Percentiles rank a stretch among this genome's conserved stretches.
phyloP scores from a whole-genome alignment of 1,284 basidiomycete genomes.

The Rhodotorula sp. region DNA sequence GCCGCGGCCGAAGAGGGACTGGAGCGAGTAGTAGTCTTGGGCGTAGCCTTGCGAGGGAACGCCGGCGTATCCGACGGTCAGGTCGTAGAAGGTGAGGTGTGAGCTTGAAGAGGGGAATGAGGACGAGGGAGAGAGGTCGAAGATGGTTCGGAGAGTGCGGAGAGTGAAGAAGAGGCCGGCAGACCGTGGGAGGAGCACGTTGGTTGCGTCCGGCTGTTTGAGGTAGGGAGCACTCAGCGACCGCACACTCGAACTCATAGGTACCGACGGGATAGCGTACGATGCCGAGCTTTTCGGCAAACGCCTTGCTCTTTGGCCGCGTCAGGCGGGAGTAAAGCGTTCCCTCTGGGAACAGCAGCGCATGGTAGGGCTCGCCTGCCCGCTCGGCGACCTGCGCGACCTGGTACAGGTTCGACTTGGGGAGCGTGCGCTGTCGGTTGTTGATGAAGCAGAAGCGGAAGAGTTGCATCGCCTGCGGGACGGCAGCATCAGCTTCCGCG shows the following conservation, averaged over 20 bases:
- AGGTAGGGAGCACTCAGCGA: not conserved
- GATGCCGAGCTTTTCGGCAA: constrained; percentile 76
- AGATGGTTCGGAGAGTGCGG: constrained; percentile 72
- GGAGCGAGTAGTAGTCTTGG: constrained; percentile 81
- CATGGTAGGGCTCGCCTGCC: constrained; percentile 61
- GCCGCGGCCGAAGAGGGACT: constrained; percentile 80
- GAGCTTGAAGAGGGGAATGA: no score
- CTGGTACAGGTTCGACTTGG: constrained; percentile 14
- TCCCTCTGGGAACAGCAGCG: constrained; percentile 90
- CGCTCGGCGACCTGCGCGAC: constrained; percentile 9
- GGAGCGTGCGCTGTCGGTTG: constrained; percentile 54
- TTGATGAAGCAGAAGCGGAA: constrained; percentile 87
- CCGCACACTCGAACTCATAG: no score
- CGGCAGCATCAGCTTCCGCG: not conserved
- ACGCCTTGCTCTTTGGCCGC: constrained; percentile 76
- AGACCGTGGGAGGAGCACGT: constrained; percentile 81
- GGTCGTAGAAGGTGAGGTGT: constrained; percentile 35
- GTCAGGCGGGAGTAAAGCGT: constrained; percentile 83
- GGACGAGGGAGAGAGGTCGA: constrained; percentile 64
- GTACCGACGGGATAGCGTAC: constrained; percentile 51
- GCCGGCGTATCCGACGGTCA: constrained; percentile 52
- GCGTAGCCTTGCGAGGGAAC: constrained; percentile 70
- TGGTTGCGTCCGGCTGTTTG: constrained; percentile 70
- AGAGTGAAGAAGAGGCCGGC: constrained; percentile 86
- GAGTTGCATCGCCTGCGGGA: constrained; percentile 77